phyloP scores from a whole-genome alignment of 73 alveolate genomes.

The Paraurostyla sp. region DNA sequence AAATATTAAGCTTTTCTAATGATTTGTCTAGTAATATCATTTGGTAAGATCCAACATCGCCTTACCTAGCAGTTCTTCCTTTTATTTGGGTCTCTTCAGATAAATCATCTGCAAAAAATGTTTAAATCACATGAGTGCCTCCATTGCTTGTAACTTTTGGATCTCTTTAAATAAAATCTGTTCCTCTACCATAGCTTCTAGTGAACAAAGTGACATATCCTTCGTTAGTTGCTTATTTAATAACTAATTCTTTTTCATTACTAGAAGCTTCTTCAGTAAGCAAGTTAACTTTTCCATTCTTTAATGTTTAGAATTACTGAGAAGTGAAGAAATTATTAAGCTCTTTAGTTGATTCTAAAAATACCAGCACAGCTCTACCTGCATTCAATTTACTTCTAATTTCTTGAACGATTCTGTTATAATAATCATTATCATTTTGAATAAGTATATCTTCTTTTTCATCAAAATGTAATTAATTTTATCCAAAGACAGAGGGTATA shows the following conservation, averaged over 20 bases:
- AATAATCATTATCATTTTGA: background rate
- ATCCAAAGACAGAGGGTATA: constrained; percentile 75
- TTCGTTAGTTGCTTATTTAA: background rate
- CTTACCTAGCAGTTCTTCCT: constrained; percentile 80
- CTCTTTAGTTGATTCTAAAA: background rate
- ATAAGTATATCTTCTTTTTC: background rate
- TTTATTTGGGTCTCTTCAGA: constrained; percentile 62
- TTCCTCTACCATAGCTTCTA: constrained; percentile 69
- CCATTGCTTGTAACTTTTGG: constrained; percentile 47
- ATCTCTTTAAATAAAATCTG: constrained; percentile 65
- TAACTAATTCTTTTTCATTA: background rate
- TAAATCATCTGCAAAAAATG: constrained; percentile 58
- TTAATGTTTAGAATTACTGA: background rate
- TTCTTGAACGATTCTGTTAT: background rate
- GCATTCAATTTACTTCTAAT: background rate
- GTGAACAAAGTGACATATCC: background rate
- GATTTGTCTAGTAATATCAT: constrained; percentile 44
- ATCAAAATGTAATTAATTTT: constrained; percentile 5
- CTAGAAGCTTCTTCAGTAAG: background rate
- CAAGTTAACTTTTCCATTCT: background rate
- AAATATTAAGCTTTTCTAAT: background rate
- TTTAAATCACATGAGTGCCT: constrained; percentile 71
- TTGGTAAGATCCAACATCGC: constrained; percentile 65
- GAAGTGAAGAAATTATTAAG: background rate
- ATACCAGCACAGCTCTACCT: background rate